Base-by-base conservation (phyloP, 805 yeast species). In the Zygoascus flipseniorum region DNA sequence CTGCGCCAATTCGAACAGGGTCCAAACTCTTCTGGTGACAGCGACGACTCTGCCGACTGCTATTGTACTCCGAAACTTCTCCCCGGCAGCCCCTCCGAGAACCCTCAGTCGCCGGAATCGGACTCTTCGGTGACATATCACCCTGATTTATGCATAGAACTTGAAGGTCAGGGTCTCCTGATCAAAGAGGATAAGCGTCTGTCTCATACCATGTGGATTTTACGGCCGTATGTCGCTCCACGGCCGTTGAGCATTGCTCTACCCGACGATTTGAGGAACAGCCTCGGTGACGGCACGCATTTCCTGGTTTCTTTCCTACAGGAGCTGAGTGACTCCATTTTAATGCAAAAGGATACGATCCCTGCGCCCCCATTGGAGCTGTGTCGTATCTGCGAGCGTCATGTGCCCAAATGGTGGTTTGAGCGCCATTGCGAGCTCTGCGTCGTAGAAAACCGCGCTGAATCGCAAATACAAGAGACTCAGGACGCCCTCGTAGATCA, bases 331-430 rank as follows among this genome's bases (percentile, higher is more conserved):
- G 87, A 83, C 37, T 66, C 76, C 43, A 87, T 83, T 8, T 73
- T 83, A 14, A 74, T 81, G 2, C 85, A 85, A 59, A 85, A 54
- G 75, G 55, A 53, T 23, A 52, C 60, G 28, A 54, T 88, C 0
- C 95, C 96, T 0, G 77, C 81, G n/a, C 97, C 96, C 1, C 83
- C 83, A 23, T 76, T 82, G 53, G 89, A 86, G 39, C 71, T 93
- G 32, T 93, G 99, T 67, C 77, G 97, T 48, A 89, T 93, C 28
- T 93, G 99, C 69, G 99, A 93, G 64, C 81, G 82, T 31, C 78
- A 78, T 48, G 82, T 89, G n/a, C 97, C 96, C 3, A 86, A 89
- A 3, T 93, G 99, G 99, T 93, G 95, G 85, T 74, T 93, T 42
- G 99, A 92, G 61, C 78, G 83, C 49, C 99, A 93, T 69, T 84